phyloP scores from a whole-genome alignment of 768 basidiomycete species.

The Lanmaoa pseudosensibilis region DNA sequence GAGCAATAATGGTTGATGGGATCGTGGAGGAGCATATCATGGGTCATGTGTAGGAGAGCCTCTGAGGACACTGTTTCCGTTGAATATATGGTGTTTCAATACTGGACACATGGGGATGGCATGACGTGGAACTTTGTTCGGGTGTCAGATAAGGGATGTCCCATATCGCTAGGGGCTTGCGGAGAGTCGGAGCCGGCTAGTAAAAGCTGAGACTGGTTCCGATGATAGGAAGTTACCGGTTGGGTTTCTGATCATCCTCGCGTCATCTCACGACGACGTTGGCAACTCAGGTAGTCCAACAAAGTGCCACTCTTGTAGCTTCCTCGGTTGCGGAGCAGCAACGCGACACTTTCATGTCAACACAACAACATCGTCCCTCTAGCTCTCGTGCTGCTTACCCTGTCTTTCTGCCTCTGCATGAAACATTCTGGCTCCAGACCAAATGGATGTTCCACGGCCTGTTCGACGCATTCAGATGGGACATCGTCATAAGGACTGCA shows the following conservation, averaged over 20 bases:
- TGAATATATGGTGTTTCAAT: neutral
- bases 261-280: too few relatives aligned
- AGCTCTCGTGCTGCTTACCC: conserved; percentile 60
- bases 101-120: neutral
- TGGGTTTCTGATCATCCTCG: too few relatives aligned
- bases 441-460: conserved; percentile 60
- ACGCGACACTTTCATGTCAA: conserved; percentile 24
- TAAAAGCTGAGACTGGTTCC: neutral
- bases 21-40: conserved; percentile 1
- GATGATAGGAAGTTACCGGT: conserved; percentile 14
- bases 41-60: neutral
- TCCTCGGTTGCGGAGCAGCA: too few relatives aligned
- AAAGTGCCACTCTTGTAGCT: neutral
- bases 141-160: neutral
- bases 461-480: conserved; percentile 73
- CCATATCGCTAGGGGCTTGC: conserved; percentile 7
- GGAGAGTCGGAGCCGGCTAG: conserved; percentile 2
- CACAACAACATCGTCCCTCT: conserved; percentile 26
- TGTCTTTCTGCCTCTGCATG: conserved; percentile 60
- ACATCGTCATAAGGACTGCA: conserved; percentile 56
- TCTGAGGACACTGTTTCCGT: neutral
- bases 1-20: neutral
- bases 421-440: conserved; percentile 60
- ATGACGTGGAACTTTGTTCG: neutral
- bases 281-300: neutral